Conservation (phyloP, 352 stramenopile genomes). For the Globisporangium camurandrum region DNA sequence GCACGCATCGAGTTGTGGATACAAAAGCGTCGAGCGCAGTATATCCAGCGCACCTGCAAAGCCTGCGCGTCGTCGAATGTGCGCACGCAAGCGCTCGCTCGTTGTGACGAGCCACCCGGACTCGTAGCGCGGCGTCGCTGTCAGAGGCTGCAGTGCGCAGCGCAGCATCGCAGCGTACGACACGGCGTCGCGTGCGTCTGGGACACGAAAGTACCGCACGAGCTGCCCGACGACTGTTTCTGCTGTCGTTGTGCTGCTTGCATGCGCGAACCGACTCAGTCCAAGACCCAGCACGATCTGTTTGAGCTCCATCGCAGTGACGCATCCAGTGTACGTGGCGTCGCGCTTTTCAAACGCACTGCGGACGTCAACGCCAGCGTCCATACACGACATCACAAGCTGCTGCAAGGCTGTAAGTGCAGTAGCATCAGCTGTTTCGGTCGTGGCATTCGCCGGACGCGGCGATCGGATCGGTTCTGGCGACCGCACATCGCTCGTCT, state of each 20-base stretch:
- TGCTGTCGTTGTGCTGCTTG: constrained; percentile 18
- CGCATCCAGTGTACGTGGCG: constrained; percentile 25
- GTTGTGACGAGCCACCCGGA: constrained; percentile 18
- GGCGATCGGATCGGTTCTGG: neutral
- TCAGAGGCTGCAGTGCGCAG: constrained; percentile 6
- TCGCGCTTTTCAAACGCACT: constrained; percentile 48
- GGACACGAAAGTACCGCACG: constrained; percentile 40
- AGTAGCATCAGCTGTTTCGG: no score
- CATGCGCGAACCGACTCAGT: constrained; percentile 18
- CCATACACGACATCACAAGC: constrained; percentile 28
- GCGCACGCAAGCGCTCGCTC: constrained; percentile 34
- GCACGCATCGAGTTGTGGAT: constrained; percentile 28
- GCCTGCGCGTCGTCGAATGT: constrained; percentile 27
- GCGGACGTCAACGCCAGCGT: constrained; percentile 35
- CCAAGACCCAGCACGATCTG: constrained; percentile 31
- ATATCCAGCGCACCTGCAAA: constrained; percentile 26
- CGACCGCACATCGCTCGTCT: neutral
- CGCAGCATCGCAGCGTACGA: constrained; percentile 31
- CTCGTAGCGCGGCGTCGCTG: neutral
- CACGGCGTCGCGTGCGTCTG: constrained; percentile 22
- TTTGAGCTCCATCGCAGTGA: constrained; percentile 50
- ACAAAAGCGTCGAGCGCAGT: constrained; percentile 15
- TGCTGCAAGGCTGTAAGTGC: constrained; percentile 3
- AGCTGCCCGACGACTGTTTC: constrained; percentile 44
- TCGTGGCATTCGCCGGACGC: neutral